Conservation (phyloP, 2,329 filamentous ascomycete genomes). For the Cytospora mali region DNA sequence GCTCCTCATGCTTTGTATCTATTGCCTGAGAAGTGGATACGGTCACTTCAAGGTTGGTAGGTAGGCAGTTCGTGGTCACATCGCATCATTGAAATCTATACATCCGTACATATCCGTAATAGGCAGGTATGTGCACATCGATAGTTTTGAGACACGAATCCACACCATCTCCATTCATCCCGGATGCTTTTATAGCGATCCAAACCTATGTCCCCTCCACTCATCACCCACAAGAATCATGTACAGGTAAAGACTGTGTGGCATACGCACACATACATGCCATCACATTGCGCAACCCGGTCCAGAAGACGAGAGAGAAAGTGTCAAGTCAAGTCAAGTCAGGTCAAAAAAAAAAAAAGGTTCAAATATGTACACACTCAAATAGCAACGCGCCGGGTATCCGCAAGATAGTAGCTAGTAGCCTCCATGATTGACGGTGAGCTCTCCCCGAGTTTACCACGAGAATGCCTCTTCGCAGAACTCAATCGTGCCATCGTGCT, state of each 20-base stretch:
- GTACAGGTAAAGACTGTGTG: not conserved
- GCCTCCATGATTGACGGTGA: not conserved
- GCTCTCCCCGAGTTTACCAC: slow-evolving; percentile 43
- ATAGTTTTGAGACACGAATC: not conserved
- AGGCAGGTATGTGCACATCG: not conserved
- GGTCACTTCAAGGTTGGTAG: not conserved
- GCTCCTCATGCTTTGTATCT: not conserved
- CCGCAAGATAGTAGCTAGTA: not conserved
- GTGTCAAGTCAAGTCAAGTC: too few species aligned
- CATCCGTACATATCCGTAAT: not conserved
- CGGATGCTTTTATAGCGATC: not conserved
- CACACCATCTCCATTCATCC: not conserved
- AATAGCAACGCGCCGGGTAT: not conserved
- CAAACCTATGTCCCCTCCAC: not conserved
- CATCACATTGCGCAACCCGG: not conserved
- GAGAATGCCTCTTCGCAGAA: slow-evolving; percentile 80
- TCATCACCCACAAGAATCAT: not conserved
- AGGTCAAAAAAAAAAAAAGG: not conserved
- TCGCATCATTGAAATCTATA: too few species aligned
- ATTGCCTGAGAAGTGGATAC: too few species aligned
- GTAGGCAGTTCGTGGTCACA: not conserved
- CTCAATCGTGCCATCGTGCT: slow-evolving; percentile 69
- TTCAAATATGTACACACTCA: not conserved
- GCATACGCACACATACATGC: not conserved
- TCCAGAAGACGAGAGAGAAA: not conserved